A percentile compares a stretch with the other conserved stretches of the same genome.
Evolutionary conservation across 31 red algal species (phyloP).

Genomic region (Asparagopsis taxiformis): DNA sequence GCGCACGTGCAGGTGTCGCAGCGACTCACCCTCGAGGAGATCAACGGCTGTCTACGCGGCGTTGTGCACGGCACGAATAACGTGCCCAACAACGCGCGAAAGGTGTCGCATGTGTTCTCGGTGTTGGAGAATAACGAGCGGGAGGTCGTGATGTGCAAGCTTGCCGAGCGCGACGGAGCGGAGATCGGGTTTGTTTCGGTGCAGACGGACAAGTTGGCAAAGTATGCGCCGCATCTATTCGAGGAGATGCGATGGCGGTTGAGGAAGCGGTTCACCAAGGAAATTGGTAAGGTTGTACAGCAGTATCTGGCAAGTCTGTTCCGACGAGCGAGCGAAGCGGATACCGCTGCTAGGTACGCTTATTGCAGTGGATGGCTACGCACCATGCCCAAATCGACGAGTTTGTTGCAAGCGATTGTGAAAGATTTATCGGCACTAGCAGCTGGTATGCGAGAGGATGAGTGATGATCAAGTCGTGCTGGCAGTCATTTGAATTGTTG

Average conservation of each 20-base stretch:
- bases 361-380: conserved; percentile 3
- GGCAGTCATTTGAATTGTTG: no score
- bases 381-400: background rate
- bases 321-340: conserved; percentile 15
- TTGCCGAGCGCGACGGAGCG: conserved; percentile 6
- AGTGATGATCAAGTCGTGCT: no score
- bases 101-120: conserved; percentile 14
- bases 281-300: conserved; percentile 7
- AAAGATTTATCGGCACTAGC: no score
- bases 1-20: conserved; percentile 9
- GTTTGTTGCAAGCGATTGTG: background rate
- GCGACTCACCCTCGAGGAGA: conserved; percentile 14
- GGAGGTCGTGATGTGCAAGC: background rate
- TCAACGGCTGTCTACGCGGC: background rate
- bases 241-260: conserved; percentile 9
- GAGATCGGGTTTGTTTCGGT: conserved; percentile 1
- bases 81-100: conserved; percentile 19
- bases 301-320: conserved; percentile 14
- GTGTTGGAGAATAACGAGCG: background rate
- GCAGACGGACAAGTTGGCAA: background rate
- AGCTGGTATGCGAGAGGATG: no score
- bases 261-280: conserved; percentile 4
- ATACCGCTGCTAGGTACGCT: conserved; percentile 1
- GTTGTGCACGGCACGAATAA: no score
- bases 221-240: conserved; percentile 10